These are phyloP conservation scores for Ceratocystis destructans DNA, from an alignment of 2,329 filamentous ascomycete species.

Conservation along the genomic window DNA sequence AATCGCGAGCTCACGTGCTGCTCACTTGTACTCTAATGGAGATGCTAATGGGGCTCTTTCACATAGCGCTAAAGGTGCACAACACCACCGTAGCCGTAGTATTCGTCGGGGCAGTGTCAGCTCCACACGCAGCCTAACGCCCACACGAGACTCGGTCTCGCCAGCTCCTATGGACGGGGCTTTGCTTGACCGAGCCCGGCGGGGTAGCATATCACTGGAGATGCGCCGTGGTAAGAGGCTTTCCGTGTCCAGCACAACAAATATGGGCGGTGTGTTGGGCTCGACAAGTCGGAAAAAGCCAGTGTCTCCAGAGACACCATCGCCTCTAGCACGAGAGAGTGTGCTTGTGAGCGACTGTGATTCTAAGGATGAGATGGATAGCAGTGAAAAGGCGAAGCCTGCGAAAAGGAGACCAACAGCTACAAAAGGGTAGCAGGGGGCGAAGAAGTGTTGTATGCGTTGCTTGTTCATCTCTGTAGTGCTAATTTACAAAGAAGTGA, in stretches of 20 bases:
- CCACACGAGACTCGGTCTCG: conserved; percentile 29
- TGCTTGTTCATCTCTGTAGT: background rate
- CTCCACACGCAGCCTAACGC: conserved; percentile 38
- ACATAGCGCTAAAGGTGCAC: conserved; percentile 30
- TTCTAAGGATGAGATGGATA: conserved; percentile 6
- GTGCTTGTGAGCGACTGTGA: conserved; percentile 10
- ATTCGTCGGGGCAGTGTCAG: conserved; percentile 39
- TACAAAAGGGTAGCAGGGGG: background rate
- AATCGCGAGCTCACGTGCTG: conserved; percentile 15
- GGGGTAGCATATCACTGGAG: conserved; percentile 15
- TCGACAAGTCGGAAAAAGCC: conserved; percentile 10
- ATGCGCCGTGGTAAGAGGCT: conserved; percentile 15
- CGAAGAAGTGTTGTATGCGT: background rate
- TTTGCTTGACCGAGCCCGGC: conserved; percentile 20
- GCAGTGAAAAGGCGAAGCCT: background rate
- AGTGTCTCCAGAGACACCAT: conserved; percentile 5
- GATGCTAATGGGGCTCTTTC: conserved; percentile 25
- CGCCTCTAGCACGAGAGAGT: conserved; percentile 16
- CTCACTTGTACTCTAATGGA: conserved; percentile 28
- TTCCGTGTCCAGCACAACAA: conserved; percentile 10
- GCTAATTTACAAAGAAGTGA: background rate
- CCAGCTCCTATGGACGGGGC: conserved; percentile 24
- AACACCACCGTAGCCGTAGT: conserved; percentile 35
- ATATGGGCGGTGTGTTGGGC: background rate
- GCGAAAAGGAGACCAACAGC: conserved; percentile 3